Base-by-base conservation (phyloP, 2,329 filamentous ascomycete genomes). In the Cyphellophora europaea region DNA sequence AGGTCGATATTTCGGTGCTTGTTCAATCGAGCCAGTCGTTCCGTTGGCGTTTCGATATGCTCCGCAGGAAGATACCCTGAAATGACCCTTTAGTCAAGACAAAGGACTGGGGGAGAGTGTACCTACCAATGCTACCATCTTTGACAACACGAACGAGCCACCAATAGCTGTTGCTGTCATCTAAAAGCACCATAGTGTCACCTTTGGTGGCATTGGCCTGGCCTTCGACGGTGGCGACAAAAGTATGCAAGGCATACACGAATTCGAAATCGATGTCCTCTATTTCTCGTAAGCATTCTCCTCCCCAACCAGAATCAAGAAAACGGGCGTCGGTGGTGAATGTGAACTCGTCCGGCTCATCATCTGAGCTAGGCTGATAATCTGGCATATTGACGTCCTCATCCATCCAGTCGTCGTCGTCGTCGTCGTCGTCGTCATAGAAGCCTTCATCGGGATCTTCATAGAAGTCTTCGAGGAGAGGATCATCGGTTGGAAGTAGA, bases 211-310 rank as follows among this genome's bases (percentile, higher is more conserved):
- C 91, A 66, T 96, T 98, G 43, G 91, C 91, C 62, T 98, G 91
- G 17, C 91, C 91, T 62, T 98, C 91, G 32, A 98, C 91, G 1
- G 91, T 96, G 17, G 91, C 91, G 46, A 95, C 84, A 54, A 98
- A 98, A 2, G 89, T 98, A 58, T 96, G 91, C 39, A 98, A 70
- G 17, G 91, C 91, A 65, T 98, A 98, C 42, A 98, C 91, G 63
- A 96, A 96, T 59, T 96, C 89, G 67, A 98, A 96, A 71, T 98
- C 91, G 62, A 98, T 98, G 55, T 98, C 91, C 74, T 98, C 91
- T 96, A 69, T 61, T 62, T 80, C 72, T 72, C 76, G 82, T 94
- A 87, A 94, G 86, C 79, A 81, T 67, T 83, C 74, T 64, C 72
- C 72, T 59, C 71, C 77, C 79, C 79, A 88, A 40, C 77, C 79